phyloP scores from a whole-genome alignment of 1,284 basidiomycete genomes.

The Ustilago esculenta region DNA sequence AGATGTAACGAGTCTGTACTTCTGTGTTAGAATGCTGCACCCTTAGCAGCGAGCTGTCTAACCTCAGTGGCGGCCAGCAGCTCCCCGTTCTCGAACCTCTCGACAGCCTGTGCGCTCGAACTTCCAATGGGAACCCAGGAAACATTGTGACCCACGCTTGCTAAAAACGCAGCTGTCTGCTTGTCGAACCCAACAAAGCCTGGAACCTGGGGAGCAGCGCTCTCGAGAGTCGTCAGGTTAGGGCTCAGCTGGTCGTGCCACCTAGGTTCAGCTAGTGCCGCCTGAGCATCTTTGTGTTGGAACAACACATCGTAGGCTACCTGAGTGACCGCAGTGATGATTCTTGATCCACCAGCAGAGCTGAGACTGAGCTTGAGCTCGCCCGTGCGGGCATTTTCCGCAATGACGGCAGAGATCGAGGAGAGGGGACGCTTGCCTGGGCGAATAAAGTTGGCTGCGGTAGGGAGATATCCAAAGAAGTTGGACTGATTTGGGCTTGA shows the following conservation, averaged over 20 bases:
- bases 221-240: conserved; percentile 66
- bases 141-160: conserved; percentile 65
- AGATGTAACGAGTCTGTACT: too few relatives aligned
- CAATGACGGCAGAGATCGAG: conserved; percentile 67
- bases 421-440: conserved; percentile 68
- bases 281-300: conserved; percentile 52
- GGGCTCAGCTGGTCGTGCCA: conserved; percentile 69
- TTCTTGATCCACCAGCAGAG: conserved; percentile 68
- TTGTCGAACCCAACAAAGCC: conserved; percentile 66
- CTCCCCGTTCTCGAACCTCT: conserved; percentile 37
- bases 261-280: conserved; percentile 62
- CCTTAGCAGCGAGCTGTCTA: conserved; percentile 55
- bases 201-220: conserved; percentile 47
- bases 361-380: conserved; percentile 67
- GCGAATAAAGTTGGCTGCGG: conserved; percentile 67
- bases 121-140: conserved; percentile 47
- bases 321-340: conserved; percentile 69
- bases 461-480: conserved; percentile 65
- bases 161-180: conserved; percentile 64
- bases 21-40: conserved; percentile 45
- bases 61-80: conserved; percentile 54
- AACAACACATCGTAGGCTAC: conserved; percentile 55
- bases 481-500: conserved; percentile 64
- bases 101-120: conserved; percentile 57
- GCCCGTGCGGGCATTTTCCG: conserved; percentile 64